phyloP scores from a whole-genome alignment of 225 moss, liverwort and hornwort species.

The Pleurozium schreberi region DNA sequence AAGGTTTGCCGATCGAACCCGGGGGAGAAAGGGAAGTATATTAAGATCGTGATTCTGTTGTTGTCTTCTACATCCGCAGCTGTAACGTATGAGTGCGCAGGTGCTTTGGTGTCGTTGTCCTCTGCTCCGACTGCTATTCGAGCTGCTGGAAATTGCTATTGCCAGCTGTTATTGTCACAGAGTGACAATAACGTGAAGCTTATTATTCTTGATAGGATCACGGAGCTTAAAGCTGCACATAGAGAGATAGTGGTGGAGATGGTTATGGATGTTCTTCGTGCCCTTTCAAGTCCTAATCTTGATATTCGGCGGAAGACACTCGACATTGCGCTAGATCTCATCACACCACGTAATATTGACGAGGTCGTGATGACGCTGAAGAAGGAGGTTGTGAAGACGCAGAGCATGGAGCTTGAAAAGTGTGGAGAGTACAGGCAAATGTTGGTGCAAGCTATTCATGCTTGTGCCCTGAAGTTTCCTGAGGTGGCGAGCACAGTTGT shows the following conservation, averaged over 20 bases:
- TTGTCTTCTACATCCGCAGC: constrained; percentile 79
- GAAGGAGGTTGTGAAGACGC: constrained; percentile 83
- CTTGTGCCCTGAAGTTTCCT: constrained; percentile 44
- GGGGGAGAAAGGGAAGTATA: constrained; percentile 81
- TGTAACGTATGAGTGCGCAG: constrained; percentile 85
- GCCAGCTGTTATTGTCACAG: constrained; percentile 81
- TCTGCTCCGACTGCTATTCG: constrained; percentile 87
- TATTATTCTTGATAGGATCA: constrained; percentile 83
- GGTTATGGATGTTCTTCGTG: constrained; percentile 94
- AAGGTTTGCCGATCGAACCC: constrained; percentile 87
- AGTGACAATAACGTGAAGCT: constrained; percentile 97
- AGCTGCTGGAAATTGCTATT: constrained; percentile 82
- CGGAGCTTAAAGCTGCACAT: constrained; percentile 70
- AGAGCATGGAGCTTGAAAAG: constrained; percentile 67
- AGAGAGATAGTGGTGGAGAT: constrained; percentile 88
- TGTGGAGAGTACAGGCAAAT: constrained; percentile 49
- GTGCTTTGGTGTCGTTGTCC: constrained; percentile 75
- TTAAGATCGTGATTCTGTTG: constrained; percentile 84
- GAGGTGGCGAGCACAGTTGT: constrained; percentile 50
- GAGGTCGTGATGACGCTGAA: constrained; percentile 64
- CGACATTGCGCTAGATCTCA: constrained; percentile 90
- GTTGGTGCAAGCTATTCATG: constrained; percentile 47
- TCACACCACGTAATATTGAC: constrained; percentile 83
- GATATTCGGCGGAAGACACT: constrained; percentile 86
- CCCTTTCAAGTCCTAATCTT: constrained; percentile 86